A percentile compares a stretch with the other conserved stretches of the same genome.
phyloP scores from a whole-genome alignment of 2,329 filamentous ascomycete species.

The Alternaria alternata region DNA sequence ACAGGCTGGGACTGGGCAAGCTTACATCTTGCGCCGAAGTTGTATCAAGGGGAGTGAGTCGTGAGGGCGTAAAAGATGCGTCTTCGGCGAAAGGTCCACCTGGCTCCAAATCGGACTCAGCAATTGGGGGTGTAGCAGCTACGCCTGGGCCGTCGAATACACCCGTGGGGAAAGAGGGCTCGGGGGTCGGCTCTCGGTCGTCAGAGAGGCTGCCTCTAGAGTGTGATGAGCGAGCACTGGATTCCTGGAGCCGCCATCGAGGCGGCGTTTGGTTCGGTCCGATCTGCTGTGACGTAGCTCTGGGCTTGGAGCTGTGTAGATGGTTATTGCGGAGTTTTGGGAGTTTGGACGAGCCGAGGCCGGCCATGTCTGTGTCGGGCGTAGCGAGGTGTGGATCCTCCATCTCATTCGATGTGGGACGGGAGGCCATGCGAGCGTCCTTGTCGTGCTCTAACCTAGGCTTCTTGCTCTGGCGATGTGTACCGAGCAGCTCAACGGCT shows the following conservation, averaged over 20 bases:
- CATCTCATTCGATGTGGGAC: conserved; percentile 44
- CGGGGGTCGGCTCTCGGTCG: conserved; percentile 25
- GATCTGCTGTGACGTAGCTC: conserved; percentile 29
- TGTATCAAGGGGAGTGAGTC: conserved; percentile 68
- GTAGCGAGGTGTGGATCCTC: conserved; percentile 48
- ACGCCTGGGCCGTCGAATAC: conserved; percentile 56
- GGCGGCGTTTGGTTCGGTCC: conserved; percentile 22
- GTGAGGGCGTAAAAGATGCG: conserved; percentile 25
- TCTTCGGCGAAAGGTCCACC: conserved; percentile 54
- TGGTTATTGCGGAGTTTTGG: conserved; percentile 28
- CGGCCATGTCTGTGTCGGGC: conserved; percentile 48
- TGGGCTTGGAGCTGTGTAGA: conserved; percentile 27
- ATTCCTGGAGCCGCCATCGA: conserved; percentile 38
- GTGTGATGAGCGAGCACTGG: conserved; percentile 34
- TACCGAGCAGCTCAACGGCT: conserved; percentile 58
- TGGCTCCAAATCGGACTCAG: conserved; percentile 74
- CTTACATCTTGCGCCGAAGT: conserved; percentile 85
- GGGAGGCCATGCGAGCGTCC: conserved; percentile 25
- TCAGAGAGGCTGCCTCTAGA: conserved; percentile 20
- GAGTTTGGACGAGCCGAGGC: conserved; percentile 30
- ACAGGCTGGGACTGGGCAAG: conserved; percentile 91
- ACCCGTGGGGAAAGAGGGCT: conserved; percentile 35
- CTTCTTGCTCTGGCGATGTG: conserved; percentile 61
- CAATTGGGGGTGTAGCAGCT: conserved; percentile 78
- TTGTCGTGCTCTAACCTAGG: conserved; percentile 50